These are phyloP conservation scores for Magnaporthiopsis rhizophila DNA, from an alignment of 2,329 filamentous ascomycete species.

Conservation along the genomic window DNA sequence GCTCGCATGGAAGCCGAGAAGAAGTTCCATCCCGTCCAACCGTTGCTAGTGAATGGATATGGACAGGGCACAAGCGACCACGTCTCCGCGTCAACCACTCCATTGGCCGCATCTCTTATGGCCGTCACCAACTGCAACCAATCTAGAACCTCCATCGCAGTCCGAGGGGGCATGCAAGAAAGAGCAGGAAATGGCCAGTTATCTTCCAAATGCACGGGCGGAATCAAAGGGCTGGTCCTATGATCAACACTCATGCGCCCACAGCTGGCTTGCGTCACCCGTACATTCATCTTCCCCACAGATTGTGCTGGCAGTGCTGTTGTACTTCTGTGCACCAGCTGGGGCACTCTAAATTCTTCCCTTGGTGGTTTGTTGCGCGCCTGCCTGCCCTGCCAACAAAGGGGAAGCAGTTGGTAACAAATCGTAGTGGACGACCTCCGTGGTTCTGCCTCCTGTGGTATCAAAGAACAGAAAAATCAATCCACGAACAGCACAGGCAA, in stretches of 20 bases:
- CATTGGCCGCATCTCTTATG: background rate
- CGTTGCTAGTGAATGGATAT: too few species aligned
- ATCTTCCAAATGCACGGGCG: too few species aligned
- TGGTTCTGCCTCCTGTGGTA: background rate
- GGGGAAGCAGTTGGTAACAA: background rate
- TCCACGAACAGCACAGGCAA: too few species aligned
- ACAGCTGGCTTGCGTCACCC: background rate
- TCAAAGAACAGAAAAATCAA: background rate
- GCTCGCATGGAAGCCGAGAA: background rate
- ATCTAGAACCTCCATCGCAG: background rate
- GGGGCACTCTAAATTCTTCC: too few species aligned
- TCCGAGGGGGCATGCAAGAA: background rate
- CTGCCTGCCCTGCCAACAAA: background rate
- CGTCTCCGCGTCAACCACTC: background rate
- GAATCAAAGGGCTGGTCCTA: too few species aligned
- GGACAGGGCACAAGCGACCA: background rate
- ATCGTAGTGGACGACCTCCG: too few species aligned
- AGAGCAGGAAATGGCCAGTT: background rate
- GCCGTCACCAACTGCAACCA: background rate
- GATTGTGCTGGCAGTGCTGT: background rate
- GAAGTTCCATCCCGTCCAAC: background rate
- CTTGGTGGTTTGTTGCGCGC: too few species aligned
- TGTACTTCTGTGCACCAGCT: background rate
- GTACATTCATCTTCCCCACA: background rate
- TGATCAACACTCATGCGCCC: background rate